Conservation (phyloP, 2,329 filamentous ascomycete species). For the Blastomyces silverae region DNA sequence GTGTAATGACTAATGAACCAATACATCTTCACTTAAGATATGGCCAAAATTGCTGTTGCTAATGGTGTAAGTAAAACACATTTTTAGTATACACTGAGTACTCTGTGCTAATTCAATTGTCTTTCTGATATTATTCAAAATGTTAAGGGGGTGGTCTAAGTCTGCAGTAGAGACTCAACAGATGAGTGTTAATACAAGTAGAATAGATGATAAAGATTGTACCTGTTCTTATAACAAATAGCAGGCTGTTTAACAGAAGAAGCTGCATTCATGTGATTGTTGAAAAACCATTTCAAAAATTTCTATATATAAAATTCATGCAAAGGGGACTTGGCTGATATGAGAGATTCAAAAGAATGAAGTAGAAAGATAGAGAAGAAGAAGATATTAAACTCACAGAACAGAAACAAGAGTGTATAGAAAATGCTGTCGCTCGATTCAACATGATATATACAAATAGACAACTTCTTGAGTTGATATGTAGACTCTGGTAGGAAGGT, state of each 20-base stretch:
- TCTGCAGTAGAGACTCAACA: background rate
- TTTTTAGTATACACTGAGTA: background rate
- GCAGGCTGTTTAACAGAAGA: too few relatives aligned
- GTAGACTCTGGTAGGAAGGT: background rate
- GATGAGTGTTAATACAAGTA: background rate
- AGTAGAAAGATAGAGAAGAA: background rate
- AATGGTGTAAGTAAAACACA: background rate
- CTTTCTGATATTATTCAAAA: background rate
- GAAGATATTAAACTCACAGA: background rate
- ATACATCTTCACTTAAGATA: background rate
- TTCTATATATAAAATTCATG: background rate
- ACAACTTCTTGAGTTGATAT: background rate
- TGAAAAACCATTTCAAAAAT: too few relatives aligned
- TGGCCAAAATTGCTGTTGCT: background rate
- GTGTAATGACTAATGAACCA: background rate
- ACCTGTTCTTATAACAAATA: background rate
- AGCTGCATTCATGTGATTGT: too few relatives aligned
- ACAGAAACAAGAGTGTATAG: background rate
- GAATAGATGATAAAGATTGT: background rate
- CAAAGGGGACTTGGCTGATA: background rate
- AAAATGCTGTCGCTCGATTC: background rate
- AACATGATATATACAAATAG: background rate
- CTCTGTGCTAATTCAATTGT: background rate
- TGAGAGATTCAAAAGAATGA: background rate
- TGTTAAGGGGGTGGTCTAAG: background rate